Base-by-base conservation (phyloP, 2,329 filamentous ascomycete species). In the Aplosporella prunicola region DNA sequence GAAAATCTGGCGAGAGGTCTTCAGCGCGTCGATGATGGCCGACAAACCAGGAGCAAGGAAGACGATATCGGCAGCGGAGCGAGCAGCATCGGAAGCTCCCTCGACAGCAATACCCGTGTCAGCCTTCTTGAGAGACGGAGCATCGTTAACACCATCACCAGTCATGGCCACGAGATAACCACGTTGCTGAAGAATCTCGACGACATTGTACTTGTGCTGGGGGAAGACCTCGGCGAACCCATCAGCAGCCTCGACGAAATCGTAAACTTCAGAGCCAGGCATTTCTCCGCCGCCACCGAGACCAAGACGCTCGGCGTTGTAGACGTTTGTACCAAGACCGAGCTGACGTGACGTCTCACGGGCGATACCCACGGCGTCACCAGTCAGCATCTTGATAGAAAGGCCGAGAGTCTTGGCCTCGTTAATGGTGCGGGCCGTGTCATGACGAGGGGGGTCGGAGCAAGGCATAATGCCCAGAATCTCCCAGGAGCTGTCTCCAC, bases 401-500 rank as follows among this genome's bases (percentile, higher is more conserved):
- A 93, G 72, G 71, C 86, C 86, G 42, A 93, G 77, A 46, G 70
- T 74, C 72, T 91, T 89, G 55, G 86, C 86, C 65, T 93, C 86
- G 61, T 83, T 81, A 67, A 93, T 83, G 44, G 87, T 93, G 61
- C 84, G 83, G 53, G 80, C 84, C 51, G 87, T 93, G 57, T 93
- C 86, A 68, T 93, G 79, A 56, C 87, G 83, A 50, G 86, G 86
- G 51, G 87, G 87, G 61, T 93, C 86, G 52, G 80, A 85, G 74
- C 86, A 93, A 56, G 87, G 86, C 83, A 93, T 89, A 55, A 94
- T 93, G 54, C 86, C 86, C 51, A 94, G 78, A 51, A 94, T 88
- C 63, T 93, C 84, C 86, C 87, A 94, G 40, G 75, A 69, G 57
- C 77, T 75, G 62, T 82, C 76, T 57, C 76, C 82, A 60, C 82